Base-by-base conservation (phyloP, 2,329 filamentous ascomycete species). In the Pseudogymnoascus sp. region DNA sequence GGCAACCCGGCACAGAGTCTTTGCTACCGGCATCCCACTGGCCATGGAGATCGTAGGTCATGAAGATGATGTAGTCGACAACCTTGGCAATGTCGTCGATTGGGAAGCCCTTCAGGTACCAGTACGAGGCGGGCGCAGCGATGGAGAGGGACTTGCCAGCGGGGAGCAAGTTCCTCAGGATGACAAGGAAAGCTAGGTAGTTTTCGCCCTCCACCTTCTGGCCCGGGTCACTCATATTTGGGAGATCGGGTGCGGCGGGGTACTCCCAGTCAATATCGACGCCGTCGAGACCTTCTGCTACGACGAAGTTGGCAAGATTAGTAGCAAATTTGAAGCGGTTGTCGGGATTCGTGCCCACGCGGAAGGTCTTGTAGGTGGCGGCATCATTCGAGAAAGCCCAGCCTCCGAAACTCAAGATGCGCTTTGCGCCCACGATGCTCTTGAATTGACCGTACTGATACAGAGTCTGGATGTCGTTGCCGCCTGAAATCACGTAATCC, bases 321-420 rank as follows among this genome's bases (percentile, higher is more conserved):
- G 69, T 65, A 37, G 70, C 64, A 59, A 78, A 67, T 4, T 30
- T 71, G 16, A 64, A 37, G 2, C 73, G 67, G 50, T 79, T 78
- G 0, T 60, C 70, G 7, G 63, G 39, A 37, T n/a, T 68, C 2
- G 75, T 69, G 14, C 61, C 73, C 6, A 74, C 61, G 1, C 76
- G 69, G 60, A 78, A 73, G 39, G 78, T 74, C 18, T 61, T 37
- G 61, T 72, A 77, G 0, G 74, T 76, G 4, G 18, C 67, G 0
- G 71, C 68, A 1, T 69, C 66, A 0, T 76, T 78, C 0, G 72
- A 76, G 61, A 75, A 74, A 18, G 66, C 68, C 78, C 77, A 79
- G 28, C 77, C 77, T 16, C 77, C 76, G 64, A 79, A 73, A 0
- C 74, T 73, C 8, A 79, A 22, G 35, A 80, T 74, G n/a, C 65